phyloP scores from a whole-genome alignment of 75 land plant genomes.

The Sequoiadendron giganteum region DNA sequence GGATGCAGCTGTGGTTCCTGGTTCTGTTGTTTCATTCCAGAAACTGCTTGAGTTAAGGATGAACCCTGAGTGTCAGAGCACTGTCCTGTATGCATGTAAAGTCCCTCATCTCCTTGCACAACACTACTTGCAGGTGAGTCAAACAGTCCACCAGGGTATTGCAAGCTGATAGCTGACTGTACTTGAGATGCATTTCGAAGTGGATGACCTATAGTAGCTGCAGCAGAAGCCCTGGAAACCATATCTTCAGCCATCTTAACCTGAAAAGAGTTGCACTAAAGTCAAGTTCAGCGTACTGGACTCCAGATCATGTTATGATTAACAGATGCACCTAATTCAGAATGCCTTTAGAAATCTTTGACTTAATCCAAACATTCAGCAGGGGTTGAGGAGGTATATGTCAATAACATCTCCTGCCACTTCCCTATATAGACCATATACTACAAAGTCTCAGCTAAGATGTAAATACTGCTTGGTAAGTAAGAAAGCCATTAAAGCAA shows the following conservation, averaged over 20 bases:
- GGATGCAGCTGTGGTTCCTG: slow-evolving; percentile 19
- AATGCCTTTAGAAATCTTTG: neutral
- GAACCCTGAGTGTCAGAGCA: neutral
- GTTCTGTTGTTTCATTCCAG: slow-evolving; percentile 6
- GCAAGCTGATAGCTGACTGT: slow-evolving; percentile 4
- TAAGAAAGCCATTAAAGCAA: neutral
- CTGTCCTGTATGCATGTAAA: slow-evolving; percentile 4
- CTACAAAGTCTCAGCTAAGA: neutral
- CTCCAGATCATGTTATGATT: neutral
- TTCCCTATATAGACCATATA: neutral
- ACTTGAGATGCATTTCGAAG: slow-evolving; percentile 3
- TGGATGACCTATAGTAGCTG: slow-evolving; percentile 25
- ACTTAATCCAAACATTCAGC: neutral
- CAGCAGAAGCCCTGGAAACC: slow-evolving; percentile 61
- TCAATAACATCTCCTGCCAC: neutral
- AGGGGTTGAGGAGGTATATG: neutral
- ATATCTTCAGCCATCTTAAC: slow-evolving; percentile 83
- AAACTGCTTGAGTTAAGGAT: neutral
- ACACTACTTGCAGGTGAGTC: slow-evolving; percentile 18
- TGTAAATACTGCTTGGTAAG: neutral
- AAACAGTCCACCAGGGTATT: slow-evolving; percentile 11
- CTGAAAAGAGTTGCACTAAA: slow-evolving; percentile 31
- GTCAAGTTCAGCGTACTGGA: neutral
- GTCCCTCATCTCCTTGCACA: slow-evolving; percentile 21
- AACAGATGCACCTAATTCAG: neutral